Evolutionary conservation across 176 grass and related monocot genomes (phyloP).

Genomic region (Carex littledalei): DNA sequence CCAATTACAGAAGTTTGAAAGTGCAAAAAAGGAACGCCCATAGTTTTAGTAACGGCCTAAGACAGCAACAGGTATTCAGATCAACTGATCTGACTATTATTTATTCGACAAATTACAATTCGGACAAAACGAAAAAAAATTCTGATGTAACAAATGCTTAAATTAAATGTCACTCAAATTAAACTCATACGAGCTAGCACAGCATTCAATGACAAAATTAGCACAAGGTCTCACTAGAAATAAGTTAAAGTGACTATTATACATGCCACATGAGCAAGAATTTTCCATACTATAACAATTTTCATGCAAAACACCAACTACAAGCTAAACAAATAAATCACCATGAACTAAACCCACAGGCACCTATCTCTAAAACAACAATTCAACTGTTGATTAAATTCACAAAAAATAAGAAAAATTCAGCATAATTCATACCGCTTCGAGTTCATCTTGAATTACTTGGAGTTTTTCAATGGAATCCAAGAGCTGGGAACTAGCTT

Average conservation of each 20-base stretch:
- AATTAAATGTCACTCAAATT: neutral
- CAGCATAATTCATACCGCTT: slow-evolving; percentile 12
- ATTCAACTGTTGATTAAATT: neutral
- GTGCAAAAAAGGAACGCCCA: neutral
- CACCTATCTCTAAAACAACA: neutral
- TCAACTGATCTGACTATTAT: neutral
- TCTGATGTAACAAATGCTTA: neutral
- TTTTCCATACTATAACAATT: neutral
- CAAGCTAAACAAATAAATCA: neutral
- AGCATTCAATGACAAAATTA: slow-evolving; percentile 13
- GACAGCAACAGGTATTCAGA: neutral
- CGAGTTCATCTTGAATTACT: slow-evolving; percentile 12
- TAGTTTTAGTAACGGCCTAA: neutral
- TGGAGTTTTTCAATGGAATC: neutral
- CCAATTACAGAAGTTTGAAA: neutral
- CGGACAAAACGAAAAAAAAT: neutral
- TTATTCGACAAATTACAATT: neutral
- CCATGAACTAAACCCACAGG: neutral
- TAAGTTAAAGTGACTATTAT: neutral
- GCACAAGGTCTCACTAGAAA: neutral
- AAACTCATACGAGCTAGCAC: neutral
- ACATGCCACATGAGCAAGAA: neutral
- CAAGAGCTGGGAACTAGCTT: neutral
- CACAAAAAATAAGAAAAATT: neutral
- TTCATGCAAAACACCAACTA: neutral